Evolutionary conservation across 768 basidiomycete genomes (phyloP), one percentile per base, ranked within the genome.

Genomic region (Gautieria morchelliformis): DNA sequence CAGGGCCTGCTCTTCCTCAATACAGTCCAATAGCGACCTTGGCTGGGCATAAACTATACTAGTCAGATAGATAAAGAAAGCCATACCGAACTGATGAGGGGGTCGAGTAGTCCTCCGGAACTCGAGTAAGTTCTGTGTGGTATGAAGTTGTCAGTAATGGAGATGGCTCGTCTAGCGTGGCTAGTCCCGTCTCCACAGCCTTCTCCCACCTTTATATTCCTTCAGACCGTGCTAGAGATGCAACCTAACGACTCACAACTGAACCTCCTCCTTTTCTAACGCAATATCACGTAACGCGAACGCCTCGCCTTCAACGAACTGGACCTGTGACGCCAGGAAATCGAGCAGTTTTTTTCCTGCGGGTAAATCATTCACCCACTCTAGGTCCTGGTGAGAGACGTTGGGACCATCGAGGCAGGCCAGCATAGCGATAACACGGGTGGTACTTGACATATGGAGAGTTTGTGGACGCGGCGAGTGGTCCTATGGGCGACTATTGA

Each of bases 341-440:
- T 70, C 62, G 20, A 75, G 41, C 11, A 75, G 59, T 27, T 50
- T 51, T 30, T 64, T 64, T 3, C 73, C 72, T 7, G 66, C 64
- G 6, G 73, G 68, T 2, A 72, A 55, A 56, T 69, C 66, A 19
- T 58, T 55, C 2, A 68, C 67, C 71, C 71, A 70, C 53, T 69
- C 66, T 0, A 75, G 63, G 27, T 74, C 70, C 12, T 63, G 58
- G 10, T 60, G 58, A 4, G 64, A 45, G 14, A 69, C 53, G 1
- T 41, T 17, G 37, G 70, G 71, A 0, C 74, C 73, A 0, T 70
- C 71, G 5, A 76, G 67, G 47, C 60, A 58, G 24, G 4, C 30
- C 2, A 52, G 50, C 24, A 39, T 35, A 19, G 30, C 12, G 6
- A 52, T 22, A 33, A 52, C 17, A 40, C 17, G 12, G 15, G 50